Base-by-base conservation (phyloP, 2,329 filamentous ascomycete genomes). In the Epicoccum sorghinum region DNA sequence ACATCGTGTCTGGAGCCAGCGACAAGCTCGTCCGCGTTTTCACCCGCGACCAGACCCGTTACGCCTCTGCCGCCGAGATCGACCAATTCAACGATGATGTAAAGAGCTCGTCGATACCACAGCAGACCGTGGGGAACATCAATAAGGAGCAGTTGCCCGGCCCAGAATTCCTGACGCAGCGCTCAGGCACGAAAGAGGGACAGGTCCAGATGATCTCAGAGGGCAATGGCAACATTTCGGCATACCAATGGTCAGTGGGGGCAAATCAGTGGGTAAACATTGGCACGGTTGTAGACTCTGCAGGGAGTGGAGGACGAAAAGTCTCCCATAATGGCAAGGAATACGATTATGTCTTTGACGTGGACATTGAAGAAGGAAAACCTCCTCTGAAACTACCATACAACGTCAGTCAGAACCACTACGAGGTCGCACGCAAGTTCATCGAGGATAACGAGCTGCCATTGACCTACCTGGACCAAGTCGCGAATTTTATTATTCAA, bases 321-420 rank as follows among this genome's bases (percentile, higher is more conserved):
- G 72, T 76, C 12, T 86, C 86, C 54, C 89, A 93, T 70, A 81
- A 90, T 1, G 93, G 93, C 29, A 86, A 96, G 70, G 90, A 93
- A 57, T 99, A 96, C 72, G 95, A 99, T 71, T 97, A 89, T 67
- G 93, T 99, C 7, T 98, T 98, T 64, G 93, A 97, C 69, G 93
- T 97, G 24, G 93, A 96, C 66, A 96, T 97, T 58, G 91, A 96
- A 72, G 93, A 97, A 67, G 93, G 92, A 47, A 93, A 96, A 69
- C 93, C 93, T 10, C 86, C 93, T 0, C 80, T 98, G 40, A 97
- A 97, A 75, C 82, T 98, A n/a, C 92, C 93, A 0, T 98, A 90
- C 77, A 97, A 98, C 71, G 82, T 93, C 10, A 91, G 89, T 1
- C 89, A 97, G 70, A 97, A 97, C 64, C 91, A 92, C 0, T 98